Evolutionary conservation across 129 eudicot genomes (phyloP), one percentile per base, ranked within the genome.

Genomic region (Tagetes patula): DNA sequence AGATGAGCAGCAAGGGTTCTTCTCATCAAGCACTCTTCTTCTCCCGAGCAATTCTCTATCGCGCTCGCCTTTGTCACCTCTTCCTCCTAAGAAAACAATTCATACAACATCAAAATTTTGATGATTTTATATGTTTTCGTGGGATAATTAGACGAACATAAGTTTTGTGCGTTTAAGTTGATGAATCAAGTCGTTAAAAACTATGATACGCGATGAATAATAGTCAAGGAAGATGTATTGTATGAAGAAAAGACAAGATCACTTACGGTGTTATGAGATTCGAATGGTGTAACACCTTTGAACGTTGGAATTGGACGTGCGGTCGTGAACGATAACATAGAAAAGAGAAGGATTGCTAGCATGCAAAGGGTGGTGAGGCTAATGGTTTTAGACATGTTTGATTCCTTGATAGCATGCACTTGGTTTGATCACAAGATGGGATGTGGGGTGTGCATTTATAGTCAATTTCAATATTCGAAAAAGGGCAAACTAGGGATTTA

Each of bases 21-120:
- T 74, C 92, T 87, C 92, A 87, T 89, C 80, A 83, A 76, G 70
- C 96, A 89, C 48, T 89, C 92, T 63, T 86, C 92, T 80, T 80
- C 89, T 64, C 82, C 96, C 0, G 64, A 36, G 67, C 96, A 87
- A 56, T 72, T 79, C 52, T 81, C 88, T 7, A 79, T 77, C 43
- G 33, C 53, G 45, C 69, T 71, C 8, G 33, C 80, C 77, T 71
- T 80, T 38, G 59, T 69, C 14, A 43, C 78, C 46, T 75, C 90
- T 31, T 76, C 79, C 52, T 50, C 82, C 87, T 84, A 59, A n/a
- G 66, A 1, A 59, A 38, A 72, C 11, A 65, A 74, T 33, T 54
- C 63, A 48, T 46, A 45, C 38, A 40, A 61, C 9, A 63, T 61
- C 14, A 45, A 40, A 39, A 20, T 20, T 20, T 5, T 55, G 59